Percentiles rank a stretch among this genome's conserved stretches.
These are phyloP conservation scores for Passalora sequoiae DNA, from an alignment of 2,329 filamentous ascomycete species.

Conservation along the genomic window DNA sequence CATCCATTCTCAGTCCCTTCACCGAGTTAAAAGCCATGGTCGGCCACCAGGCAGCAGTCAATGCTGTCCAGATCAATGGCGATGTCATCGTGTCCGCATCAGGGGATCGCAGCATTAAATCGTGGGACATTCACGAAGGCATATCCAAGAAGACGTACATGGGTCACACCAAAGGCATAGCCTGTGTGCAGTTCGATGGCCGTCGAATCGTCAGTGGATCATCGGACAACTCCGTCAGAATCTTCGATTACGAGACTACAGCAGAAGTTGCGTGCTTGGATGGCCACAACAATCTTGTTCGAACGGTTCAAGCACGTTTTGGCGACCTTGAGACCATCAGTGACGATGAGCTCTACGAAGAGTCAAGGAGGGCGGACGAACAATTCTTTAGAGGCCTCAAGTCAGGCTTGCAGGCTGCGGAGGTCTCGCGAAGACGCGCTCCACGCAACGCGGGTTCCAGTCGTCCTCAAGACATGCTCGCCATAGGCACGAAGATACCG, in stretches of 20 bases:
- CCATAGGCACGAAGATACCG: constrained; percentile 78
- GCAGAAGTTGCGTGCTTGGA: constrained; percentile 84
- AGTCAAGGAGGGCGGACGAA: constrained; percentile 67
- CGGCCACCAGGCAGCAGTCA: constrained; percentile 87
- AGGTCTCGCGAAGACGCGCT: constrained; percentile 32
- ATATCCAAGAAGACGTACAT: constrained; percentile 67
- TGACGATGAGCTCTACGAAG: constrained; percentile 64
- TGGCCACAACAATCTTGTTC: constrained; percentile 77
- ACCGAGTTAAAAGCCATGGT: constrained; percentile 72
- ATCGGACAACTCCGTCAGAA: constrained; percentile 91
- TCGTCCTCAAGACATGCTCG: constrained; percentile 68
- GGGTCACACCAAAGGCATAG: constrained; percentile 91
- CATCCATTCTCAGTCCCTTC: constrained; percentile 59
- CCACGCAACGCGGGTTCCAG: constrained; percentile 64
- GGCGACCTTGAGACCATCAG: constrained; percentile 75
- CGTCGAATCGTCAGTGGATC: constrained; percentile 91
- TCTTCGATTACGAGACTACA: constrained; percentile 81
- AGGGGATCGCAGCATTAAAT: constrained; percentile 86
- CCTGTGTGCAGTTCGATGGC: constrained; percentile 94
- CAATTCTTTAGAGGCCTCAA: constrained; percentile 61
- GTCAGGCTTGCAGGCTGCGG: constrained; percentile 39
- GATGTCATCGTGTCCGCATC: constrained; percentile 90
- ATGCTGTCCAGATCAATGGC: constrained; percentile 85
- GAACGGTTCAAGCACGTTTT: constrained; percentile 92
- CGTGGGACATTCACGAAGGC: constrained; percentile 85